Base-by-base conservation (phyloP, 139 green algal species). In the Zygnema circumcarinatum region DNA sequence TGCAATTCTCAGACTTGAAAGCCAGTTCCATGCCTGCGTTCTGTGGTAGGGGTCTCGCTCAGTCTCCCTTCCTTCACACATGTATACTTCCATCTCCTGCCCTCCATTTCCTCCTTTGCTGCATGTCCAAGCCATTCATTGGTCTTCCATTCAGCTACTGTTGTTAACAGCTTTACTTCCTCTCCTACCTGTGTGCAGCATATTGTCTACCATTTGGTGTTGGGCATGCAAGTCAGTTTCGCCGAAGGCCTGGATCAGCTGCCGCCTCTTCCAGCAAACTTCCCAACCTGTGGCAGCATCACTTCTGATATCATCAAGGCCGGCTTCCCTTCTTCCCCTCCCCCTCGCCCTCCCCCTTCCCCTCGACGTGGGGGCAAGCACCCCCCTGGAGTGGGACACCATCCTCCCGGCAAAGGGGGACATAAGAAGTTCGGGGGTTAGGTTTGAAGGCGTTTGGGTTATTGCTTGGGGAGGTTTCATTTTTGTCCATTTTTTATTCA, bases 171-270 rank as follows among this genome's bases (percentile, higher is more conserved):
- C 16, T 25, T 16, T 62, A 7, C 7, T 16, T 62, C 16, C 16
- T 62, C 47, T 16, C 36, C 35, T 41, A 78, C 16, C 7, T 3
- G 16, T 25, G 7, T 16, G 47, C 47, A 62, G 35, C 69, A 78
- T 16, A 52, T 78, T 41, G 69, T 52, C 69, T 41, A 38, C 35
- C 69, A 78, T 20, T 16, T 38, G 69, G 36, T 20, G 11, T 22
- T 41, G 35, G 69, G 69, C 69, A 78, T 78, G 69, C 36, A 52
- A 52, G 69, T 78, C 69, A 16, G 7, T 20, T n/a, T 78, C 3
- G 35, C 36, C 35, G 69, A 7, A 3, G 69, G 69, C 69, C 69
- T 52, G 7, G 69, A 78, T 20, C 7, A 78, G 69, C 35, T 78
- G 7, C 69, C 69, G 7, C 16, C 69, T 20, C 69, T 41, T 78